Percentiles rank a stretch among this genome's conserved stretches.
phyloP scores from a whole-genome alignment of 2,329 filamentous ascomycete genomes.

The Chalara sp. region DNA sequence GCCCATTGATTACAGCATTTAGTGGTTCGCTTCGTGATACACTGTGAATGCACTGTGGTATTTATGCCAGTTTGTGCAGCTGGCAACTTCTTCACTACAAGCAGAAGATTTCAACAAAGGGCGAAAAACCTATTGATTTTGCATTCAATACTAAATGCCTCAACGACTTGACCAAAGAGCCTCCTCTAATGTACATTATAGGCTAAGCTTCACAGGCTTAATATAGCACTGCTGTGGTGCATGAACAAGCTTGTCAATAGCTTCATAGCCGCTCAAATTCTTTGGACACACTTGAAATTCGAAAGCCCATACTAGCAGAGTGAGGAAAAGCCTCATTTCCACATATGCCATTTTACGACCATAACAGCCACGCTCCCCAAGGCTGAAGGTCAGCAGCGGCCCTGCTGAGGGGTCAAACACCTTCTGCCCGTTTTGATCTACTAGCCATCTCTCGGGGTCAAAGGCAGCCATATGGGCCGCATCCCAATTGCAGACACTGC shows the following conservation, averaged over 20 bases:
- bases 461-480: conserved; percentile 23
- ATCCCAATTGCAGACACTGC: conserved; percentile 22
- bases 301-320: conserved; percentile 10
- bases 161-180: too few relatives aligned
- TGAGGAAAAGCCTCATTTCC: conserved; percentile 22
- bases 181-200: too few relatives aligned
- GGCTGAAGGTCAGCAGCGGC: conserved; percentile 30
- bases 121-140: too few relatives aligned
- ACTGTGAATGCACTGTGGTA: too few relatives aligned
- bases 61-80: too few relatives aligned
- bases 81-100: too few relatives aligned
- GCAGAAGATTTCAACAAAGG: too few relatives aligned
- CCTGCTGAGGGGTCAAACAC: conserved; percentile 29
- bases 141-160: too few relatives aligned
- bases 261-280: conserved; percentile 2
- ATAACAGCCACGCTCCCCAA: conserved; percentile 32
- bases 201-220: not conserved
- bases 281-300: conserved; percentile 5
- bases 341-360: conserved; percentile 32
- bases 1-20: too few relatives aligned
- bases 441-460: conserved; percentile 32
- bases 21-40: too few relatives aligned
- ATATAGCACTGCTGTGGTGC: conserved; percentile 8
- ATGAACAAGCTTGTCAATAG: conserved; percentile 4
- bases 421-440: conserved; percentile 5